phyloP scores from a whole-genome alignment of 2,329 filamentous ascomycete genomes.

The Rhinocladiella similis region DNA sequence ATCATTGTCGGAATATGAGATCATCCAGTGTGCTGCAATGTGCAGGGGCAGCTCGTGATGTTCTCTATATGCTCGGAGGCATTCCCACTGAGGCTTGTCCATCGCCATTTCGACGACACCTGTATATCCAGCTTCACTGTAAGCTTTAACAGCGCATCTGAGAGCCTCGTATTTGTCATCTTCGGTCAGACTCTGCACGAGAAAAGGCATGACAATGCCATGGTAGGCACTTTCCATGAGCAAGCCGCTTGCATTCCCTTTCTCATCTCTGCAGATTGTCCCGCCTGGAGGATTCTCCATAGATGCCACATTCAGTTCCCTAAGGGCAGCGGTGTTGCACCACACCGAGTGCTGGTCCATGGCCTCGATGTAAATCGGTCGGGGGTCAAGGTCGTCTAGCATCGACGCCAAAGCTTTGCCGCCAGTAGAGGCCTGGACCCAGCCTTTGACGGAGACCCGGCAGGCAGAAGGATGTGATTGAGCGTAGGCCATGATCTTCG shows the following conservation, averaged over 20 bases:
- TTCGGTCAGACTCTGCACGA: slow-evolving; percentile 40
- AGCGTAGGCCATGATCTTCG: slow-evolving; percentile 41
- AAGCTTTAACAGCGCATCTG: slow-evolving; percentile 41
- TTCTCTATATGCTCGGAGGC: slow-evolving; percentile 41
- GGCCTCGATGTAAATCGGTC: slow-evolving; percentile 50
- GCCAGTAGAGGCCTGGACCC: slow-evolving; percentile 48
- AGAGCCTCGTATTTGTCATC: slow-evolving; percentile 44
- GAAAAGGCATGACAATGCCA: slow-evolving; percentile 46
- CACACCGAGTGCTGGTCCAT: slow-evolving; percentile 52
- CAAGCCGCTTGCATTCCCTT: slow-evolving; percentile 45
- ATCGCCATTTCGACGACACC: slow-evolving; percentile 55
- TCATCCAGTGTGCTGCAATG: slow-evolving; percentile 50
- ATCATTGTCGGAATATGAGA: slow-evolving; percentile 41
- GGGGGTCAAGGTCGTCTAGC: slow-evolving; percentile 48
- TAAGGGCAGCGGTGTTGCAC: slow-evolving; percentile 49
- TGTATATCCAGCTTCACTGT: slow-evolving; percentile 47
- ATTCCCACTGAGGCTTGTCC: slow-evolving; percentile 49
- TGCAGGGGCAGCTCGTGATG: slow-evolving; percentile 40
- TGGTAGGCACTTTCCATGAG: slow-evolving; percentile 46
- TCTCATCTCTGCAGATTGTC: slow-evolving; percentile 45
- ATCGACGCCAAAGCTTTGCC: slow-evolving; percentile 45
- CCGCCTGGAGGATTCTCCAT: slow-evolving; percentile 46
- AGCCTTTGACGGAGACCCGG: slow-evolving; percentile 47
- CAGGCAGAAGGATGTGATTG: slow-evolving; percentile 38
- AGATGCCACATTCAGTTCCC: slow-evolving; percentile 43